A percentile compares a stretch with the other conserved stretches of the same genome.
Evolutionary conservation across 2,329 filamentous ascomycete species (phyloP).

Genomic region (Diatrype stigma): DNA sequence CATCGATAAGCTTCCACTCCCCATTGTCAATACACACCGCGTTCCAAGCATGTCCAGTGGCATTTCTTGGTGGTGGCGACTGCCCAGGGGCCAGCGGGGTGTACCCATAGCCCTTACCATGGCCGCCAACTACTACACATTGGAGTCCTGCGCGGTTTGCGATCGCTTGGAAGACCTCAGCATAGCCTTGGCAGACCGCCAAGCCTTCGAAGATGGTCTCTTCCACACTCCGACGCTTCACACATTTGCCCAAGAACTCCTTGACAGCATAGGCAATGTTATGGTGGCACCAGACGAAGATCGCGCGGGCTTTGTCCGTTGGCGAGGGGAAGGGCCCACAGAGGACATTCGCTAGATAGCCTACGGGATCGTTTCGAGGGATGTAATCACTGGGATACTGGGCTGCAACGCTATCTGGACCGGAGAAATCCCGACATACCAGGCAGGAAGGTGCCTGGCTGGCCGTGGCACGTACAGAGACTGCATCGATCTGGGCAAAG

Average conservation of each 20-base stretch:
- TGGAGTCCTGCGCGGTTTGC: conserved; percentile 77
- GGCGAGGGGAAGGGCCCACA: conserved; percentile 73
- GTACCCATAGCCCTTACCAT: conserved; percentile 85
- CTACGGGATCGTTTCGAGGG: conserved; percentile 60
- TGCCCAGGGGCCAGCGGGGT: conserved; percentile 57
- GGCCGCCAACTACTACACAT: conserved; percentile 67
- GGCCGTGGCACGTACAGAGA: conserved; percentile 28
- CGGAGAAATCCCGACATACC: conserved; percentile 82
- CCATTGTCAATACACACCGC: conserved; percentile 82
- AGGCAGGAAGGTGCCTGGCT: conserved; percentile 52
- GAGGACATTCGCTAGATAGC: conserved; percentile 72
- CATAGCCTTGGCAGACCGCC: conserved; percentile 91
- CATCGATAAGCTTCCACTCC: conserved; percentile 85
- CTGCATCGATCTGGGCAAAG: conserved; percentile 45
- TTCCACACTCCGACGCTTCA: conserved; percentile 64
- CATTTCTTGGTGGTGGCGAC: conserved; percentile 58
- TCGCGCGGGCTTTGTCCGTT: conserved; percentile 87
- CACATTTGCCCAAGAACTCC: conserved; percentile 69
- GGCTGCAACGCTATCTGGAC: conserved; percentile 71
- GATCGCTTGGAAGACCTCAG: conserved; percentile 73
- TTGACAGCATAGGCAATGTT: conserved; percentile 83
- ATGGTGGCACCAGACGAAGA: conserved; percentile 95
- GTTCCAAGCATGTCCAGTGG: conserved; percentile 83
- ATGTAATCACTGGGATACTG: conserved; percentile 70
- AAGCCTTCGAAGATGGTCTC: conserved; percentile 72